phyloP scores from a whole-genome alignment of 768 basidiomycete species.

The Pisolithus microcarpus region DNA sequence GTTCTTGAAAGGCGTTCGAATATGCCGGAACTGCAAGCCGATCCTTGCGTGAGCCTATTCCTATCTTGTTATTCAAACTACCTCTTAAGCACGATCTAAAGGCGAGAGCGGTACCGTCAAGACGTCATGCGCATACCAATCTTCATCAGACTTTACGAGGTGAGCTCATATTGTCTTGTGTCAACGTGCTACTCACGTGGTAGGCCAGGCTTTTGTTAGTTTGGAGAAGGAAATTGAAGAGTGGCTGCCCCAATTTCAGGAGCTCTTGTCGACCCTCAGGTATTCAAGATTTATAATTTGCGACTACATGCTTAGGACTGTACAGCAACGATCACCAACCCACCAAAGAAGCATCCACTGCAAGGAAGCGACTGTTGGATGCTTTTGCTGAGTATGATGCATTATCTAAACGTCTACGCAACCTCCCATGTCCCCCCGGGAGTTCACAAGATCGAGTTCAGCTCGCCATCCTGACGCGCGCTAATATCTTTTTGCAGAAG shows the following conservation, averaged over 20 bases:
- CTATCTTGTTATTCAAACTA: background rate
- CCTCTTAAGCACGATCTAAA: slow-evolving; percentile 20
- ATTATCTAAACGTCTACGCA: slow-evolving; percentile 76
- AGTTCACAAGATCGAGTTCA: slow-evolving; percentile 83
- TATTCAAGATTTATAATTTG: slow-evolving; percentile 17
- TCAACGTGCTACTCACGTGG: background rate
- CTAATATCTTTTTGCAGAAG: slow-evolving; percentile 77
- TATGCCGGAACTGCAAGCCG: slow-evolving; percentile 79
- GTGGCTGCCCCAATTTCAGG: slow-evolving; percentile 80
- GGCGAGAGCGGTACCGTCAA: slow-evolving; percentile 73
- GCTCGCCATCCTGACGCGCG: slow-evolving; percentile 67
- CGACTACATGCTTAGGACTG: slow-evolving; percentile 17
- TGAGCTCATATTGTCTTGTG: slow-evolving; percentile 20
- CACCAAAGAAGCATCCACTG: slow-evolving; percentile 57
- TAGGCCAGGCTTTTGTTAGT: slow-evolving; percentile 52
- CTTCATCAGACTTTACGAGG: slow-evolving; percentile 68
- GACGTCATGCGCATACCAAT: slow-evolving; percentile 52
- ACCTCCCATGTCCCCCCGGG: slow-evolving; percentile 56
- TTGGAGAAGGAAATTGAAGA: slow-evolving; percentile 91
- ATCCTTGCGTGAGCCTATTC: slow-evolving; percentile 60
- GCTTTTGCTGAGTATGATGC: slow-evolving; percentile 86
- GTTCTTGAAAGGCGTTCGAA: slow-evolving; percentile 81
- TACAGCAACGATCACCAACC: slow-evolving; percentile 42
- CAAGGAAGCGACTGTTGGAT: slow-evolving; percentile 77
- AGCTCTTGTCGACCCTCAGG: slow-evolving; percentile 68